Evolutionary conservation across 805 yeast genomes (phyloP).

Genomic region (Yarrowia keelungensis): DNA sequence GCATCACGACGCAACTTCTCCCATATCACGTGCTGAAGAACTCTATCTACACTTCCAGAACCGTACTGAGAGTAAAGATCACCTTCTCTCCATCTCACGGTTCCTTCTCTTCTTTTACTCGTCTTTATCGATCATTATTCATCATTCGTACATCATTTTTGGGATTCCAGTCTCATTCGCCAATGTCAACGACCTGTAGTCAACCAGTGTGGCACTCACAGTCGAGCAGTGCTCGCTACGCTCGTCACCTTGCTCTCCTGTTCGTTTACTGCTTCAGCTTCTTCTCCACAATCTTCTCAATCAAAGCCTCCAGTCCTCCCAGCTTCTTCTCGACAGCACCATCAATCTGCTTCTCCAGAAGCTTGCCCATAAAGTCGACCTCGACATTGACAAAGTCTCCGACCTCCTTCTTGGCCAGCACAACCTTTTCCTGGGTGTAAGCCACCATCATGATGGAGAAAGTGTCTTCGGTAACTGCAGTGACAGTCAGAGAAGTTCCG

Average conservation of each 20-base stretch:
- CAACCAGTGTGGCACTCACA: neutral
- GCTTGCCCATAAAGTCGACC: constrained; percentile 93
- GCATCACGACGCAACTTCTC: too few relatives aligned
- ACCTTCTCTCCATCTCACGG: too few relatives aligned
- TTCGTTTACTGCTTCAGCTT: constrained; percentile 47
- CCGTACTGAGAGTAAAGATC: too few relatives aligned
- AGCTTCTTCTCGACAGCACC: constrained; percentile 64
- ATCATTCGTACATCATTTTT: neutral
- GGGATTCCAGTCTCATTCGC: too few relatives aligned
- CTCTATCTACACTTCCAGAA: too few relatives aligned
- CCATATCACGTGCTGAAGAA: too few relatives aligned
- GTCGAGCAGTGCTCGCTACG: neutral
- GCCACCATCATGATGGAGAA: constrained; percentile 91
- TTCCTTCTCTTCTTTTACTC: too few relatives aligned
- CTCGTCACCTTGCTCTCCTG: neutral
- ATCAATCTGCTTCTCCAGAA: constrained; percentile 83
- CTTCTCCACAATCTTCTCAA: constrained; percentile 58
- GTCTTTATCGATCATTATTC: neutral
- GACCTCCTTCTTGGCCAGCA: constrained; percentile 66
- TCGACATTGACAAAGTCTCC: constrained; percentile 84
- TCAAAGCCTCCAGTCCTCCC: constrained; percentile 57
- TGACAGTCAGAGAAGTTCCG: constrained; percentile 91
- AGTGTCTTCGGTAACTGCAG: constrained; percentile 61
- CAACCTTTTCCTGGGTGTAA: constrained; percentile 84
- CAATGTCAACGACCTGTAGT: too few relatives aligned